Evolutionary conservation across 768 basidiomycete genomes (phyloP).

Genomic region (Mycena vitilis): DNA sequence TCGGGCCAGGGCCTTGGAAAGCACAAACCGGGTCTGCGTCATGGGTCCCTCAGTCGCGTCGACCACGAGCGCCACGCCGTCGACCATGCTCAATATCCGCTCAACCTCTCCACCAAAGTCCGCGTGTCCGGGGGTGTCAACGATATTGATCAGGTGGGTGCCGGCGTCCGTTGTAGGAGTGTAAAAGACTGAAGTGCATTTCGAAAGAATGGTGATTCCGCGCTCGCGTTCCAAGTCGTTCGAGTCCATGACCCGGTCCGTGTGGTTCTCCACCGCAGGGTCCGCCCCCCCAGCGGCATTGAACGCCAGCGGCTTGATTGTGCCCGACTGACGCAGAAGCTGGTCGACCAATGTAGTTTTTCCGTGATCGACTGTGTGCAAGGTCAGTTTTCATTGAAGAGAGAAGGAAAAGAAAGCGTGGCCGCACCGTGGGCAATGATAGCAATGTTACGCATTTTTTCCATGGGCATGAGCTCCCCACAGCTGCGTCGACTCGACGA

Average conservation of each 20-base stretch:
- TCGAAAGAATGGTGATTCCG: slow-evolving; percentile 71
- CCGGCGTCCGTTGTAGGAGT: slow-evolving; percentile 42
- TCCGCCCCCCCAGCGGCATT: slow-evolving; percentile 47
- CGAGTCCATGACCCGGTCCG: slow-evolving; percentile 63
- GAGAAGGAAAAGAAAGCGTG: slow-evolving; percentile 31
- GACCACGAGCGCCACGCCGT: slow-evolving; percentile 69
- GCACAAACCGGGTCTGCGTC: slow-evolving; percentile 67
- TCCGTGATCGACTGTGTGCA: slow-evolving; percentile 59
- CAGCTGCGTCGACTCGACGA: slow-evolving; percentile 23
- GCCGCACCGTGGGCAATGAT: slow-evolving; percentile 68
- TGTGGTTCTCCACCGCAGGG: slow-evolving; percentile 51
- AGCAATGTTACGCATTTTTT: slow-evolving; percentile 60
- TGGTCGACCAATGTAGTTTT: slow-evolving; percentile 67
- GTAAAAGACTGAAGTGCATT: slow-evolving; percentile 65
- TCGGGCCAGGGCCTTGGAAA: slow-evolving; percentile 58
- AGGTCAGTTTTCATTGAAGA: neutral
- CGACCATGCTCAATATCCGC: slow-evolving; percentile 70
- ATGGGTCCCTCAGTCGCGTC: slow-evolving; percentile 73
- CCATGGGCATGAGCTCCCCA: slow-evolving; percentile 43
- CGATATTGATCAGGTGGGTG: slow-evolving; percentile 63
- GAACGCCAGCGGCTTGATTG: slow-evolving; percentile 49
- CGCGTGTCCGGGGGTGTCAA: slow-evolving; percentile 72
- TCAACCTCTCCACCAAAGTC: slow-evolving; percentile 75
- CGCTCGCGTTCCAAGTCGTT: slow-evolving; percentile 68
- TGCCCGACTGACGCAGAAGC: slow-evolving; percentile 62